Evolutionary conservation across 768 basidiomycete species (phyloP), one percentile per base, ranked within the genome.

Genomic region (Peribolospora kevripleyi): DNA sequence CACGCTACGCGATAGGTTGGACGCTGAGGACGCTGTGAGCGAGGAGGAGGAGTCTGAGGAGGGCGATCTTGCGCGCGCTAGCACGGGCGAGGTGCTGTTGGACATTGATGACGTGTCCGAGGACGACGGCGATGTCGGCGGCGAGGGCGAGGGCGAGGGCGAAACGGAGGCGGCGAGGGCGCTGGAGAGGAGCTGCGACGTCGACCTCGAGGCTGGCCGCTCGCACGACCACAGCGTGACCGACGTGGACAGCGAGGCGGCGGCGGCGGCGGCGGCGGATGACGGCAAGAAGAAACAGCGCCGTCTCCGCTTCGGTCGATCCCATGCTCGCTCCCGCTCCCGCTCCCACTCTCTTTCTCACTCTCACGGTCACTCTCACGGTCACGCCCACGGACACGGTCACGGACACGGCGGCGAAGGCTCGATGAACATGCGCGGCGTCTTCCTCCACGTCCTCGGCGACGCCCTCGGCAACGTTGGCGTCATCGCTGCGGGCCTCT

Each of bases 391-490:
- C 4, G 25, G 25, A 25, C 25, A 25, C 25, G 25, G 25, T 25
- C 25, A 25, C 25, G 25, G 25, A 25, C 25, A 25, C 25, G 25
- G 51, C 11, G 53, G 47, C 14, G 55, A 60, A 38, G 80, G 79
- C 0, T 84, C 81, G 0, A 97, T 98, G 93, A 98, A 97, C 68
- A 95, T 97, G 90, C 81, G 73, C n/a, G 93, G 88, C 40, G 73
- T 98, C 1, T 72, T 97, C 41, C 69, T 98, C 39, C 93, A 98
- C 67, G 93, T 97, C 45, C 67, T 98, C 48, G 91, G 91, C 42
- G 91, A 98, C 70, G 91, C 91, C 9, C 75, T 98, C 37, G 93
- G 93, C 51, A 97, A 98, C 67, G 84, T 97, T 58, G 93, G 93
- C 53, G 93, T 98, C 58, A 93, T 98, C 57, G 79, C 81, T 42